phyloP scores from a whole-genome alignment of 306 rosid species.

The Vachellia collinsii region DNA sequence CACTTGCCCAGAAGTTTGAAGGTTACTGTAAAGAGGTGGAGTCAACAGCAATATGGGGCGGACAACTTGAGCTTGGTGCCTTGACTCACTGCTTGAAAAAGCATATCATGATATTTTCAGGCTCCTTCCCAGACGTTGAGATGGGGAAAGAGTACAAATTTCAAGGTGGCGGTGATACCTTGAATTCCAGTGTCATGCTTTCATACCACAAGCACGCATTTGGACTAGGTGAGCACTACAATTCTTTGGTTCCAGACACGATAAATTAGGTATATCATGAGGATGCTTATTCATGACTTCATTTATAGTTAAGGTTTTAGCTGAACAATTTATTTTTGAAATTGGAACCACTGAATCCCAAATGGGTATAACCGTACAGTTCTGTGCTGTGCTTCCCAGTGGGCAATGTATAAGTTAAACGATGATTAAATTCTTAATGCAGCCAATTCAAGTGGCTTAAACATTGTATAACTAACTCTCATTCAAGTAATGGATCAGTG shows the following conservation, averaged over 20 bases:
- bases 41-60: slow-evolving; percentile 96
- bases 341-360: slow-evolving; percentile 36
- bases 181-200: slow-evolving; percentile 62
- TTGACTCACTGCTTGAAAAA: slow-evolving; percentile 80
- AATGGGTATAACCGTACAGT: slow-evolving; percentile 44
- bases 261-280: slow-evolving; percentile 38
- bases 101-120: slow-evolving; percentile 84
- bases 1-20: slow-evolving; percentile 66
- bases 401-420: background rate
- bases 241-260: slow-evolving; percentile 72
- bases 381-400: slow-evolving; percentile 30
- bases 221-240: slow-evolving; percentile 96
- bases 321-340: slow-evolving; percentile 31
- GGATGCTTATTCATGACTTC: slow-evolving; percentile 35
- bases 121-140: slow-evolving; percentile 97
- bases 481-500: background rate
- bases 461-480: background rate
- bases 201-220: slow-evolving; percentile 95
- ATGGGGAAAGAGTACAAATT: slow-evolving; percentile 93
- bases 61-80: slow-evolving; percentile 94
- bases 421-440: background rate
- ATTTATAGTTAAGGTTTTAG: slow-evolving; percentile 34
- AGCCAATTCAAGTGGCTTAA: background rate
- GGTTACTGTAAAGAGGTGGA: slow-evolving; percentile 84
- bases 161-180: slow-evolving; percentile 35